These are phyloP conservation scores for Phanerodontia chrysosporium DNA, from an alignment of 768 basidiomycete genomes.

Conservation along the genomic window DNA sequence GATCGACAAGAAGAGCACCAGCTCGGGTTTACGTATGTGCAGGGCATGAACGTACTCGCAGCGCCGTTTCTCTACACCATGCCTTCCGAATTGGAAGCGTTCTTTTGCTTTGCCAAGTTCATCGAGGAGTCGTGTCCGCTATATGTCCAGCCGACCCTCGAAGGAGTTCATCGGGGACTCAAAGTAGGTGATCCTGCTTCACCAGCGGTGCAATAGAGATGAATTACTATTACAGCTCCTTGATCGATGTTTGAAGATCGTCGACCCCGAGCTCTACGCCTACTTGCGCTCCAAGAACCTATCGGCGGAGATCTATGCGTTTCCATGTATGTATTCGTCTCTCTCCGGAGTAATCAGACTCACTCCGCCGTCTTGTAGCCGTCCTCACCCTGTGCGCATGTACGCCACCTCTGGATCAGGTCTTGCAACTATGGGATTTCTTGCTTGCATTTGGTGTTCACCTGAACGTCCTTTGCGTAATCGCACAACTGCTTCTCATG, in stretches of 20 bases:
- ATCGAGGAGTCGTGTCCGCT: constrained; percentile 92
- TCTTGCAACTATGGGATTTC: constrained; percentile 95
- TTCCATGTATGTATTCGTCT: constrained; percentile 68
- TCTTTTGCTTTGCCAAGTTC: constrained; percentile 93
- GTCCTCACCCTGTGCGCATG: constrained; percentile 94
- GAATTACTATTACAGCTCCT: constrained; percentile 57
- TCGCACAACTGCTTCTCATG: constrained; percentile 90
- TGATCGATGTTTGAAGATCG: constrained; percentile 86
- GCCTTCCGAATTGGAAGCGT: constrained; percentile 98
- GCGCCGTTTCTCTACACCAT: constrained; percentile 97
- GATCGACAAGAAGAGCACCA: constrained; percentile 76
- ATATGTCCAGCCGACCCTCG: constrained; percentile 95
- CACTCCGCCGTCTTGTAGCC: constrained; percentile 41
- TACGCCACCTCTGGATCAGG: constrained; percentile 93
- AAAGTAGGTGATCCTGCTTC: constrained; percentile 51
- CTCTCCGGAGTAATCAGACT: neutral
- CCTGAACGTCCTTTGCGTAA: constrained; percentile 93
- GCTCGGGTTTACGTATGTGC: constrained; percentile 91
- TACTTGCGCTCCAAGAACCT: constrained; percentile 87
- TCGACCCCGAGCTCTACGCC: constrained; percentile 81
- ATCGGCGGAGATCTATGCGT: constrained; percentile 94
- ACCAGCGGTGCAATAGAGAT: neutral
- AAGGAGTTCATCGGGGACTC: constrained; percentile 92
- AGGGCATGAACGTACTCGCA: constrained; percentile 98
- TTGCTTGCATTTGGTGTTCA: constrained; percentile 95